Conservation (phyloP, 139 green algal genomes). For the Auxenochlorella pyrenoidosa region DNA sequence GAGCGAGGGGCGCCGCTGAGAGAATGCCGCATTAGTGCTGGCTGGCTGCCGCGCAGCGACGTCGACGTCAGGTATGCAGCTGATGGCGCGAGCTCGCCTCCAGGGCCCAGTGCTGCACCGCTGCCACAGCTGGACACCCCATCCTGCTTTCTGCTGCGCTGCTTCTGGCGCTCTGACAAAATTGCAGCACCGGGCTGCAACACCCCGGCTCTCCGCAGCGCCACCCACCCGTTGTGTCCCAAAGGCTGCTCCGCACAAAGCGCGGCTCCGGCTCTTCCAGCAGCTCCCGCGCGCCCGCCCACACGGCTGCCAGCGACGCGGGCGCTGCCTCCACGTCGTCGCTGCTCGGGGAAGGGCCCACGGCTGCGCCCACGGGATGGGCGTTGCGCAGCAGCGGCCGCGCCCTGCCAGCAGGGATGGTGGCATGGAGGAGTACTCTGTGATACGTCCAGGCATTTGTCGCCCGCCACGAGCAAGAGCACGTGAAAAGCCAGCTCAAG, state of each 20-base stretch:
- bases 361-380: not conserved
- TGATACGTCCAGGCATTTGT: too few species aligned
- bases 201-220: not conserved
- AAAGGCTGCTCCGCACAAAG: not conserved
- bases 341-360: not conserved
- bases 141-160: too few species aligned
- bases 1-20: not conserved
- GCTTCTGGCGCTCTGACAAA: too few species aligned
- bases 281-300: not conserved
- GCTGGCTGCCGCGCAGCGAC: too few species aligned
- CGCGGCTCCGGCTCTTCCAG: not conserved
- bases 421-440: too few species aligned
- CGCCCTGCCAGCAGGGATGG: not conserved
- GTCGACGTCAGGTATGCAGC: too few species aligned
- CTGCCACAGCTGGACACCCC: too few species aligned
- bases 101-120: too few species aligned
- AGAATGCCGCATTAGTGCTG: not conserved
- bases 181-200: too few species aligned
- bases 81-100: too few species aligned
- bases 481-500: too few species aligned
- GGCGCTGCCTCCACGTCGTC: not conserved
- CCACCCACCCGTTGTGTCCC: conserved; percentile 9
- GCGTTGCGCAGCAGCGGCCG: not conserved
- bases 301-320: not conserved
- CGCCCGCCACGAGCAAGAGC: too few species aligned